Evolutionary conservation across 106 monocot species (phyloP).

Genomic region (Phalaenopsis aphrodite): DNA sequence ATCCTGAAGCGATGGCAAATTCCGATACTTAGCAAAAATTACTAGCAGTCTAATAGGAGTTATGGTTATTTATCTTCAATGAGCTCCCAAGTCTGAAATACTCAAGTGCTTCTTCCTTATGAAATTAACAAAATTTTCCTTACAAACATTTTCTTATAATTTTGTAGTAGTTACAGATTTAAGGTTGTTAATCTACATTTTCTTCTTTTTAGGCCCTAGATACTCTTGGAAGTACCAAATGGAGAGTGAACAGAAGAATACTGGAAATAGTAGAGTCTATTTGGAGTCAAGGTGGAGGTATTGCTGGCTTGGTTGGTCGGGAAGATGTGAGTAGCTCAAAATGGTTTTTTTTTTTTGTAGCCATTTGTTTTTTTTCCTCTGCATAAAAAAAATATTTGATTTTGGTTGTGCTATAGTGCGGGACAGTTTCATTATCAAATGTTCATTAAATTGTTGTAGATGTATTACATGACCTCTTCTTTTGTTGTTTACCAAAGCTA

Average conservation of each 20-base stretch:
- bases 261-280: constrained; percentile 62
- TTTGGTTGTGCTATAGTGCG: neutral
- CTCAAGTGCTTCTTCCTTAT: neutral
- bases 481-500: neutral
- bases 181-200: neutral
- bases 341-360: neutral
- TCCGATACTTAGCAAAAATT: no score
- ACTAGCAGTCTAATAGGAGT: no score
- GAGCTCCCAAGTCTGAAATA: neutral
- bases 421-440: neutral
- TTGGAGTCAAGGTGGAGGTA: constrained; percentile 68
- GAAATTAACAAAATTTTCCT: neutral
- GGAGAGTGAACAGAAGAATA: constrained; percentile 82
- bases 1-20: no score
- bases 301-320: constrained; percentile 68
- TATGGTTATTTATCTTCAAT: no score
- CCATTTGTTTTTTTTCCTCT: neutral
- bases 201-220: constrained; percentile 57
- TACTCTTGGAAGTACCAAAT: constrained; percentile 82
- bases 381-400: neutral
- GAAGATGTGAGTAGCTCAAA: constrained; percentile 51
- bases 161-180: neutral
- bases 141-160: neutral
- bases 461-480: neutral
- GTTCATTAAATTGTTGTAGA: neutral